Conservation (phyloP, 192 early-diverging fungal genomes). For the Umbelopsis isabellina region DNA sequence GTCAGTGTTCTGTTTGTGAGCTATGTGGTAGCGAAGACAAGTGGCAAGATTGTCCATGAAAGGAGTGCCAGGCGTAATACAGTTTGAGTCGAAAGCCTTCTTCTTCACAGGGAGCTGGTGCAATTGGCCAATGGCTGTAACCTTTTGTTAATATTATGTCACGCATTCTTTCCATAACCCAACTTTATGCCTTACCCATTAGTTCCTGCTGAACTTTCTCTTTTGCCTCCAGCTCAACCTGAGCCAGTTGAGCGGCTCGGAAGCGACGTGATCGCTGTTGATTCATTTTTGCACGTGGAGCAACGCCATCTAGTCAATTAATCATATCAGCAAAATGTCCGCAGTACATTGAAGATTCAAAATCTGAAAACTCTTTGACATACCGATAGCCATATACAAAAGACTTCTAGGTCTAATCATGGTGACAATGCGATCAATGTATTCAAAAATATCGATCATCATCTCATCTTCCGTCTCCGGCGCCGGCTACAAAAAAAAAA, state of each 20-base stretch:
- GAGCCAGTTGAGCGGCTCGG: slow-evolving; percentile 75
- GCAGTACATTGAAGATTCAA: not conserved
- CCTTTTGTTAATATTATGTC: slow-evolving; percentile 7
- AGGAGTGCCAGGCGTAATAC: slow-evolving; percentile 97
- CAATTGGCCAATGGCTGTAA: slow-evolving; percentile 54
- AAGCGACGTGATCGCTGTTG: slow-evolving; percentile 98
- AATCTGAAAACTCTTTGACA: not conserved
- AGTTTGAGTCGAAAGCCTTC: slow-evolving; percentile 91
- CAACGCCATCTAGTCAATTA: slow-evolving; percentile 79
- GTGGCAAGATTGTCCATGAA: slow-evolving; percentile 93
- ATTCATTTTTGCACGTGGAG: slow-evolving; percentile 99
- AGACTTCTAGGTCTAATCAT: slow-evolving; percentile 94
- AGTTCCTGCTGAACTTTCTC: slow-evolving; percentile 47
- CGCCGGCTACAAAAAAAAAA: slow-evolving; percentile 53
- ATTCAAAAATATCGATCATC: slow-evolving; percentile 94
- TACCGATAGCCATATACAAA: slow-evolving; percentile 97
- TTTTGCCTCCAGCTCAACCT: slow-evolving; percentile 57
- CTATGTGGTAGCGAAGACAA: slow-evolving; percentile 87
- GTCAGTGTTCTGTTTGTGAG: slow-evolving; percentile 84
- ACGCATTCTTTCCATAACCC: not conserved
- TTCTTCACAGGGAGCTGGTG: slow-evolving; percentile 53
- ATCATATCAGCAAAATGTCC: not conserved
- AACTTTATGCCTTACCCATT: slow-evolving; percentile 17
- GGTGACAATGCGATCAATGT: slow-evolving; percentile 92
- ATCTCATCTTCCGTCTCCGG: slow-evolving; percentile 90